These are phyloP conservation scores for Cyclotella choctawhatcheeana DNA, from an alignment of 108 stramenopile species.

Conservation along the genomic window DNA sequence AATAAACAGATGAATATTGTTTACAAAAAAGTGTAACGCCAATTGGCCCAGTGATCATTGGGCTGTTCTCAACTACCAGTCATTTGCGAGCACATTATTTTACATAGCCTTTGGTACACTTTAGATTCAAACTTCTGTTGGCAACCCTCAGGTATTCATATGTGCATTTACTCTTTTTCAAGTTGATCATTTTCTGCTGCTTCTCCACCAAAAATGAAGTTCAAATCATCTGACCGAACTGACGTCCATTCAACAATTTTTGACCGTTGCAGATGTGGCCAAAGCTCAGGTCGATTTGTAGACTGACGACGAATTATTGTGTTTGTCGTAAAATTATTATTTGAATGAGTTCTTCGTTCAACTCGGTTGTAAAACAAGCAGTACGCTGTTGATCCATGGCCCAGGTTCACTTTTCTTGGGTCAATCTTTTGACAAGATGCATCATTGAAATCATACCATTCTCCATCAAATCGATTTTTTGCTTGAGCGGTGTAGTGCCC, in stretches of 20 bases:
- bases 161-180: no score
- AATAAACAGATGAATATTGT: no score
- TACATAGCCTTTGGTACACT: no score
- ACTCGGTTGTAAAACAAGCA: slow-evolving; percentile 84
- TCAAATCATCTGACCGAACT: slow-evolving; percentile 10
- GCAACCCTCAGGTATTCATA: no score
- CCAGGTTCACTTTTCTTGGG: slow-evolving; percentile 38
- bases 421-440: slow-evolving; percentile 45
- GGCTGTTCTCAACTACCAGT: no score
- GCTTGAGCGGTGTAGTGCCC: slow-evolving; percentile 96
- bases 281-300: slow-evolving; percentile 77
- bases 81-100: no score
- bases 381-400: slow-evolving; percentile 59
- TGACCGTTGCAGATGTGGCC: slow-evolving; percentile 82
- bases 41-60: no score
- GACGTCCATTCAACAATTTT: slow-evolving; percentile 32
- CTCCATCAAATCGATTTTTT: slow-evolving; percentile 80
- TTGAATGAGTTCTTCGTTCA: slow-evolving; percentile 32
- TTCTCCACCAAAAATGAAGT: not conserved
- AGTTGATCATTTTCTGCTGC: not conserved
- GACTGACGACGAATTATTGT: slow-evolving; percentile 74
- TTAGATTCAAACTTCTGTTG: no score
- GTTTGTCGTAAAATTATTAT: slow-evolving; percentile 43
- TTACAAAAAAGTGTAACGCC: no score
- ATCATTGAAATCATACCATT: slow-evolving; percentile 89